phyloP scores from a whole-genome alignment of 129 eudicot genomes.

The Escallonia herrerae region DNA sequence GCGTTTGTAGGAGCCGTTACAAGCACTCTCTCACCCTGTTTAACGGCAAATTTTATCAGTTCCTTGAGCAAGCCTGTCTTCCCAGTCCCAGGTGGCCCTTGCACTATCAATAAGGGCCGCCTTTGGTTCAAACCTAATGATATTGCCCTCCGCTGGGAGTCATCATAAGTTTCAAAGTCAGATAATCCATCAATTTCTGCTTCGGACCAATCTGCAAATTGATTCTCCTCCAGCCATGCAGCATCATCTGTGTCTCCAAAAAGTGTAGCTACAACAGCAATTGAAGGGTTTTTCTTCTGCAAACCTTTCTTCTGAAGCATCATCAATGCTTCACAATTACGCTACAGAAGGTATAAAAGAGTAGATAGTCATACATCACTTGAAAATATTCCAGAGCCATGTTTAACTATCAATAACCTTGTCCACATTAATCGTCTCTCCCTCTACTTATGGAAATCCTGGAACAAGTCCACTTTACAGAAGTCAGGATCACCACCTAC shows the following conservation, averaged over 20 bases:
- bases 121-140: slow-evolving; percentile 77
- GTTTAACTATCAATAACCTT: too few relatives aligned
- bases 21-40: slow-evolving; percentile 77
- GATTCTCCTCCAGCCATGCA: slow-evolving; percentile 47
- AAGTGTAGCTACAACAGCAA: slow-evolving; percentile 73
- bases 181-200: slow-evolving; percentile 37
- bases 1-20: slow-evolving; percentile 96
- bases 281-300: slow-evolving; percentile 72
- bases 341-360: slow-evolving; percentile 36
- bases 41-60: slow-evolving; percentile 49
- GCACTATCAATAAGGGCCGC: slow-evolving; percentile 66
- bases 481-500: background rate
- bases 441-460: background rate
- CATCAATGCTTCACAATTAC: slow-evolving; percentile 94
- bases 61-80: slow-evolving; percentile 75
- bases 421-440: too few relatives aligned
- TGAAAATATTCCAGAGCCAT: too few relatives aligned
- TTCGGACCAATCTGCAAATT: slow-evolving; percentile 66
- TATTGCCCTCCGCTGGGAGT: slow-evolving; percentile 70
- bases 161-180: slow-evolving; percentile 34
- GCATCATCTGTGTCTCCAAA: slow-evolving; percentile 82
- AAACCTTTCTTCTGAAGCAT: slow-evolving; percentile 93
- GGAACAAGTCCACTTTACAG: background rate
- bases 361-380: background rate
- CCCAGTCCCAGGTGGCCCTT: slow-evolving; percentile 99